phyloP scores from a whole-genome alignment of 2,329 filamentous ascomycete genomes.

The Blastomyces gilchristii region DNA sequence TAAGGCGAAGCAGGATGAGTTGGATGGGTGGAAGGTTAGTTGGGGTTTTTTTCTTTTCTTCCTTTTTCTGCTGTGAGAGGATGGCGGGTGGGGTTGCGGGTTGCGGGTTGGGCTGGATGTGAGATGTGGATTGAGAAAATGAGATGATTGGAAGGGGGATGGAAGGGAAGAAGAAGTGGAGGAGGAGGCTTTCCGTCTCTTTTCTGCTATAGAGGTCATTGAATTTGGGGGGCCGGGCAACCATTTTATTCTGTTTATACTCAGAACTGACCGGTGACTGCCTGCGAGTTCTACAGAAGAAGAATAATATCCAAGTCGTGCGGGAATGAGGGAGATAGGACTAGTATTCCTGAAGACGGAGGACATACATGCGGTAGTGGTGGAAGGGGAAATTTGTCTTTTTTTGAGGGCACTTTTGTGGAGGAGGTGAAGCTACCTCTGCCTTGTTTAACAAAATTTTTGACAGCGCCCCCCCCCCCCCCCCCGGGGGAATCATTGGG shows the following conservation, averaged over 20 bases:
- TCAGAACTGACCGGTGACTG: not conserved
- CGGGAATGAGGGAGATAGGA: slow-evolving; percentile 20
- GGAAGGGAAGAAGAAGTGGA: too few species aligned
- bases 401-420: not conserved
- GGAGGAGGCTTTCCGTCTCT: not conserved
- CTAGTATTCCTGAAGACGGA: not conserved
- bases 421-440: not conserved
- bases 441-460: not conserved
- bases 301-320: slow-evolving; percentile 32
- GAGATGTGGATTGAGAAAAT: not conserved
- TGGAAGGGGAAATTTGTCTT: not conserved
- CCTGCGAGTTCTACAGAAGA: slow-evolving; percentile 22
- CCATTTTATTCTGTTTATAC: not conserved
- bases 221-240: not conserved
- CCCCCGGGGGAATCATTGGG: not conserved
- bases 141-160: not conserved
- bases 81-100: not conserved
- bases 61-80: not conserved
- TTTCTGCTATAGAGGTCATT: not conserved
- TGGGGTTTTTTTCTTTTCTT: slow-evolving; percentile 20
- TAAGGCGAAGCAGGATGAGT: slow-evolving; percentile 83
- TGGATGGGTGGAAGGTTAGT: slow-evolving; percentile 94
- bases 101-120: too few species aligned
- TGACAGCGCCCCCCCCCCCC: not conserved
- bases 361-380: not conserved